Conservation (phyloP, 441 rosid genomes). For the Pelargonium fulgidum region DNA sequence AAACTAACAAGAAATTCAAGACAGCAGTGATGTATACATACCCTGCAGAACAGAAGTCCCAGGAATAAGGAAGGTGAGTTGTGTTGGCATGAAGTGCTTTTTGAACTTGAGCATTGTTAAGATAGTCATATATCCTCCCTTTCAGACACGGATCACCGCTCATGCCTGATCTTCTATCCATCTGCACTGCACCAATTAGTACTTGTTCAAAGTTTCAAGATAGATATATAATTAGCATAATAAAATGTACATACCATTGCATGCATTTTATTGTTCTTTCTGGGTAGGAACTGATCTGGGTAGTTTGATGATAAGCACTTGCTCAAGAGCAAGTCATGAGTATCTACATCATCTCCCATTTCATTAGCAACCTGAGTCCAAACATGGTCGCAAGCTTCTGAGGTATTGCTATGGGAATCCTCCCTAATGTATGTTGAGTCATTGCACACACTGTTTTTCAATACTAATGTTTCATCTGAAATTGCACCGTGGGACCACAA, state of each 20-base stretch:
- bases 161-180: conserved; percentile 7
- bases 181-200: conserved; percentile 10
- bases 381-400: no score
- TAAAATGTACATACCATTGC: no score
- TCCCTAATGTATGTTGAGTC: conserved; percentile 20
- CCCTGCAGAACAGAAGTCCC: conserved; percentile 30
- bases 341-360: conserved; percentile 18
- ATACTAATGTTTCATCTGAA: conserved; percentile 29
- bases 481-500: conserved; percentile 39
- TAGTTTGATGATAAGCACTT: conserved; percentile 22
- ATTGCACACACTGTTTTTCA: conserved; percentile 32
- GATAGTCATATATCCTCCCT: conserved; percentile 25
- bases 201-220: no score
- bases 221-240: no score
- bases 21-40: neutral
- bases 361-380: conserved; percentile 4
- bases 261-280: no score
- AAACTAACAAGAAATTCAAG: neutral
- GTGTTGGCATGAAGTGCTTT: conserved; percentile 38
- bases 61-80: conserved; percentile 31
- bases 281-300: conserved; percentile 15
- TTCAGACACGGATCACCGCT: conserved; percentile 30
- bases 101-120: conserved; percentile 33
- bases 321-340: conserved; percentile 25
- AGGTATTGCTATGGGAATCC: no score